phyloP scores from a whole-genome alignment of 345 rosid species.

The Melaleuca alternifolia region DNA sequence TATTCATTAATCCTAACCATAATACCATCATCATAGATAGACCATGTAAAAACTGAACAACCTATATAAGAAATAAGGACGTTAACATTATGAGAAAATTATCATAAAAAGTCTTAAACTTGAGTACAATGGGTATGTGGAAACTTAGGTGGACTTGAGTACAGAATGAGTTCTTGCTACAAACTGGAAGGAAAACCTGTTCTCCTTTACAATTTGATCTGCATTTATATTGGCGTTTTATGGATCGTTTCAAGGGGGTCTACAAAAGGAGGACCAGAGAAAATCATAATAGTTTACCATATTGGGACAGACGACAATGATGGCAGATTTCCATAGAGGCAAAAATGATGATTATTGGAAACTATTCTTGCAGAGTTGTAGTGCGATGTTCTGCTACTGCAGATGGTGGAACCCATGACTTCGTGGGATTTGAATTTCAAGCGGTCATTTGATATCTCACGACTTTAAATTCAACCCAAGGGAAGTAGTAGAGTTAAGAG shows the following conservation, averaged over 20 bases:
- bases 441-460: background rate
- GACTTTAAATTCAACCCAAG: background rate
- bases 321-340: background rate
- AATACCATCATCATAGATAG: background rate
- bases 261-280: background rate
- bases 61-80: background rate
- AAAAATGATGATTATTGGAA: background rate
- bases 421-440: background rate
- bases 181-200: background rate
- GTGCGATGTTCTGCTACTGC: background rate
- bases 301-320: background rate
- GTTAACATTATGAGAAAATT: background rate
- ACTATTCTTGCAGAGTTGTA: background rate
- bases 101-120: background rate
- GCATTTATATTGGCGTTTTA: background rate
- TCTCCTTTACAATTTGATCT: background rate
- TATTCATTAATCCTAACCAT: background rate
- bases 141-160: background rate
- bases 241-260: background rate
- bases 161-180: background rate
- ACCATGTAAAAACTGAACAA: background rate
- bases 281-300: background rate
- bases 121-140: too few species aligned
- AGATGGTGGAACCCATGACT: background rate
- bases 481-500: background rate